Evolutionary conservation across 2,329 filamentous ascomycete genomes (phyloP).

Genomic region (Botryotinia globosa): DNA sequence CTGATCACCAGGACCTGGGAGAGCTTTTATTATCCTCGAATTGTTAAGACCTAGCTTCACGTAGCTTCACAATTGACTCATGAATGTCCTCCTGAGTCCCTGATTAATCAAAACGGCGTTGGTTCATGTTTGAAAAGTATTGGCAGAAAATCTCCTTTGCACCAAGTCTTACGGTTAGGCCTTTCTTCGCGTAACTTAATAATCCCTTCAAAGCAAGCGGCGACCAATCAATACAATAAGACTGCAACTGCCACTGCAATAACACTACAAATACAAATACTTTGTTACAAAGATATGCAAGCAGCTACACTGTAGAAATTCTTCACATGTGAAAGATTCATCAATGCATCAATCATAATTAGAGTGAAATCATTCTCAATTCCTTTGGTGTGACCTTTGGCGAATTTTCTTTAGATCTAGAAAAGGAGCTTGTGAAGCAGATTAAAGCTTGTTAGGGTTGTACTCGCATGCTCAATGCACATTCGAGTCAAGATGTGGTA

Average conservation of each 20-base stretch:
- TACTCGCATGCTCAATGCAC: constrained; percentile 1
- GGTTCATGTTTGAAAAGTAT: neutral
- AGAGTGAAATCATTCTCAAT: neutral
- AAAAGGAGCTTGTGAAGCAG: neutral
- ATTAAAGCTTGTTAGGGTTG: neutral
- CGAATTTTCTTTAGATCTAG: neutral
- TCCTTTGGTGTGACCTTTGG: neutral
- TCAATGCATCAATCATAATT: neutral
- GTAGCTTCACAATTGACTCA: neutral
- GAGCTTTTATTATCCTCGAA: neutral
- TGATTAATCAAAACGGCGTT: neutral
- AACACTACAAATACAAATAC: neutral
- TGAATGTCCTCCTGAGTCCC: neutral
- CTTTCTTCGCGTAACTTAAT: neutral
- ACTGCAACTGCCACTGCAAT: too few species aligned
- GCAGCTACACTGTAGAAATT: neutral
- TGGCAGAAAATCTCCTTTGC: neutral
- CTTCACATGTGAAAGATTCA: neutral
- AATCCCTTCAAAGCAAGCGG: neutral
- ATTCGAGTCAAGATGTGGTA: neutral
- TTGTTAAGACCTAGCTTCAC: neutral
- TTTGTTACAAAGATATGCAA: neutral
- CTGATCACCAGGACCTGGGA: neutral
- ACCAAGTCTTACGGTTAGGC: neutral
- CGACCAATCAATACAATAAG: neutral